Percentiles rank a stretch among this genome's conserved stretches.
Evolutionary conservation across 768 basidiomycete species (phyloP).

Genomic region (Gelatoporia subvermispora): DNA sequence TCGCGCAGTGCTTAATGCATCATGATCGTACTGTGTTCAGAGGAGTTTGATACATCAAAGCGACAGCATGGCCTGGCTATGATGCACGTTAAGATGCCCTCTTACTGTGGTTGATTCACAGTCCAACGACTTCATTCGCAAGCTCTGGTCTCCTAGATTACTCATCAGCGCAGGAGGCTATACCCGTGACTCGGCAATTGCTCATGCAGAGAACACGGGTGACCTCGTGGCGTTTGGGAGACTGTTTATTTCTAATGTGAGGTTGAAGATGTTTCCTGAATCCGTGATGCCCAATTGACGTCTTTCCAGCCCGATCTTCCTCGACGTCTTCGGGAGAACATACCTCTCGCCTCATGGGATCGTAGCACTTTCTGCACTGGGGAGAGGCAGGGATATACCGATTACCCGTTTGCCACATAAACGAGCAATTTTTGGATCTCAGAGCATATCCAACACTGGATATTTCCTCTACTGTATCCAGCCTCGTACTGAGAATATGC

Average conservation of each 20-base stretch:
- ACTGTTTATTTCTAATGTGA: slow-evolving; percentile 25
- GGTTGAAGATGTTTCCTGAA: neutral
- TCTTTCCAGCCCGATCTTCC: slow-evolving; percentile 40
- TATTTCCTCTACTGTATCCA: too few relatives aligned
- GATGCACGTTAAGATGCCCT: too few relatives aligned
- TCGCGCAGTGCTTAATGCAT: too few relatives aligned
- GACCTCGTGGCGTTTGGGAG: slow-evolving; percentile 21
- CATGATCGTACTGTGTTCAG: too few relatives aligned
- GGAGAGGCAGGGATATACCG: slow-evolving; percentile 2
- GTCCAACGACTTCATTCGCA: slow-evolving; percentile 17
- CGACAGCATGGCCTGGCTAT: too few relatives aligned
- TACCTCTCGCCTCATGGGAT: slow-evolving; percentile 19
- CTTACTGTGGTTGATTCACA: neutral
- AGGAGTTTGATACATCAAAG: too few relatives aligned
- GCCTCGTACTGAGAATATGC: too few relatives aligned
- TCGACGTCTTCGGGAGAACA: slow-evolving; percentile 27
- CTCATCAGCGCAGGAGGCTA: slow-evolving; percentile 16
- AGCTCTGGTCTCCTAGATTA: slow-evolving; percentile 11
- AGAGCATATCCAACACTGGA: too few relatives aligned
- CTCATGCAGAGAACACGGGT: slow-evolving; percentile 11
- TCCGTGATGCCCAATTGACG: neutral
- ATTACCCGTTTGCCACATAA: slow-evolving; percentile 4
- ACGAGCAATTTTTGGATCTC: too few relatives aligned
- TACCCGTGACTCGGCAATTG: slow-evolving; percentile 11
- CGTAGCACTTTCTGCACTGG: neutral